phyloP scores from a whole-genome alignment of 192 early-diverging fungal genomes.

The Geranomyces variabilis region DNA sequence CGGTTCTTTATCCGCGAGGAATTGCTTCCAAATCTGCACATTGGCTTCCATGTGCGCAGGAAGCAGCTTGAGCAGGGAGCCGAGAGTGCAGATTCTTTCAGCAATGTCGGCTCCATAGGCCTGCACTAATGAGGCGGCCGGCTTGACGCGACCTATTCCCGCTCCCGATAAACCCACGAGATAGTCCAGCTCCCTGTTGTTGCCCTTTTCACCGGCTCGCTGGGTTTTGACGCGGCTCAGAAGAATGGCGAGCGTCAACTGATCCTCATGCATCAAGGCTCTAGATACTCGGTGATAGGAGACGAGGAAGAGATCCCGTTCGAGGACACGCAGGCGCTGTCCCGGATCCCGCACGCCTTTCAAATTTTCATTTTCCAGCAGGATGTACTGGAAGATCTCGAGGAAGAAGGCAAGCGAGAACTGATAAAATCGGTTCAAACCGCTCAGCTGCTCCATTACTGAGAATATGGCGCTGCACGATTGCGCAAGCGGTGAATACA shows the following conservation, averaged over 20 bases:
- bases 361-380: conserved; percentile 72
- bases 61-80: conserved; percentile 24
- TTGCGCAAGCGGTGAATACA: conserved; percentile 90
- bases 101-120: conserved; percentile 41
- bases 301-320: conserved; percentile 80
- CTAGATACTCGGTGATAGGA: conserved; percentile 78
- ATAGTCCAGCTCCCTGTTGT: conserved; percentile 72
- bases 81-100: conserved; percentile 16
- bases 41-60: conserved; percentile 38
- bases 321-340: conserved; percentile 74
- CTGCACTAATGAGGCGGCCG: conserved; percentile 11
- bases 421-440: conserved; percentile 94
- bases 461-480: conserved; percentile 94
- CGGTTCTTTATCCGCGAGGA: conserved; percentile 35
- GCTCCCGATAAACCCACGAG: conserved; percentile 66
- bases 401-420: conserved; percentile 98
- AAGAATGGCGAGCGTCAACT: conserved; percentile 84
- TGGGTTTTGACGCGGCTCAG: conserved; percentile 86
- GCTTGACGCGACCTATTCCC: conserved; percentile 16
- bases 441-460: conserved; percentile 90
- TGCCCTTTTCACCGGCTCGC: conserved; percentile 53
- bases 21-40: conserved; percentile 37
- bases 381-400: conserved; percentile 84
- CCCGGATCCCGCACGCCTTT: conserved; percentile 58
- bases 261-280: conserved; percentile 89